These are phyloP conservation scores for Lycium barbarum DNA, from an alignment of 257 asterid species.

Conservation along the genomic window DNA sequence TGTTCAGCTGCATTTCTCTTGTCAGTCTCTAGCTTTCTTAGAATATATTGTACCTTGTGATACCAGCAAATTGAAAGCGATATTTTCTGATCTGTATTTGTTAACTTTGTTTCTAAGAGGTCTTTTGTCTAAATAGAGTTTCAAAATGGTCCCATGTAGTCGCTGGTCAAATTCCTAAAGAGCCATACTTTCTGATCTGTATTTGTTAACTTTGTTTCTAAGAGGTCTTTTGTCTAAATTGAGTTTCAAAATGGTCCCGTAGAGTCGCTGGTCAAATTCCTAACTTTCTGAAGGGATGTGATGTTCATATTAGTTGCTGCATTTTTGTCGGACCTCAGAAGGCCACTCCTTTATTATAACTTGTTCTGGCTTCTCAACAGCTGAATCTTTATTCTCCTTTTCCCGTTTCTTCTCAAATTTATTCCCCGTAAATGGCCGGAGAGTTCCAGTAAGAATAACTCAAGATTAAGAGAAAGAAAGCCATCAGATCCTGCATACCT, in stretches of 20 bases:
- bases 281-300: neutral
- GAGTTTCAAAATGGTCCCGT: neutral
- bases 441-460: neutral
- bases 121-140: neutral
- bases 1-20: neutral
- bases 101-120: constrained; percentile 1
- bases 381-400: neutral
- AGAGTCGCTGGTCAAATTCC: neutral
- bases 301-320: neutral
- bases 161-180: neutral
- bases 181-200: neutral
- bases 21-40: constrained; percentile 9
- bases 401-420: neutral
- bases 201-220: neutral
- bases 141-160: neutral
- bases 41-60: neutral
- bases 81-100: constrained; percentile 3
- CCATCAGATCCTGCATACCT: neutral
- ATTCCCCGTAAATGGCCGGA: neutral
- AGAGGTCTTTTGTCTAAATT: neutral
- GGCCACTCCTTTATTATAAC: neutral
- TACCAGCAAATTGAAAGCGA: neutral
- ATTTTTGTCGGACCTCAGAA: neutral
- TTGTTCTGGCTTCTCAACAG: constrained; percentile 1
- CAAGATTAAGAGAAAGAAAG: neutral